phyloP scores from a whole-genome alignment of 495 filamentous ascomycete genomes.

The Tuber microsphaerosporum region DNA sequence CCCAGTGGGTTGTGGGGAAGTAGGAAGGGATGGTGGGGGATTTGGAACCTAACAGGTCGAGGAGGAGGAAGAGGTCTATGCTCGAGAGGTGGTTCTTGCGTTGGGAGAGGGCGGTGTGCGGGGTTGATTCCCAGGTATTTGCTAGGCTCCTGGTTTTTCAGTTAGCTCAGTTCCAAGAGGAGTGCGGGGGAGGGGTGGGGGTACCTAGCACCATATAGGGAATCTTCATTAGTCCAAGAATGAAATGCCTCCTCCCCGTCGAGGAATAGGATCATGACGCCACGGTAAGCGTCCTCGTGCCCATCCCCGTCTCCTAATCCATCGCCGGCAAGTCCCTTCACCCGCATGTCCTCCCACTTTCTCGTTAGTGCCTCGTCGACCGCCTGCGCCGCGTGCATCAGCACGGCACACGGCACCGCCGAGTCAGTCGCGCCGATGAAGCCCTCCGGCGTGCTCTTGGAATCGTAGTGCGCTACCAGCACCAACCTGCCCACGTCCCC shows the following conservation, averaged over 20 bases:
- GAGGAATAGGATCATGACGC: conserved; percentile 80
- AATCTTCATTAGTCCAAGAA: conserved; percentile 69
- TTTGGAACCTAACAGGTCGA: conserved; percentile 74
- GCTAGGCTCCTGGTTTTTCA: conserved; percentile 55
- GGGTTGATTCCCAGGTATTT: conserved; percentile 60
- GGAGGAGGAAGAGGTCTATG: conserved; percentile 83
- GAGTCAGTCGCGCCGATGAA: conserved; percentile 94
- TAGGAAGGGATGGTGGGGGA: conserved; percentile 69
- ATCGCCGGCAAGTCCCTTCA: conserved; percentile 49
- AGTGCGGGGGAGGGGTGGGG: background rate
- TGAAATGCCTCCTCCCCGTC: conserved; percentile 93
- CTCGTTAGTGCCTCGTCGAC: conserved; percentile 69
- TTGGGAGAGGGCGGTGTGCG: conserved; percentile 62
- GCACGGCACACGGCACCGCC: conserved; percentile 84
- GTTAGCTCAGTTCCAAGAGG: conserved; percentile 19
- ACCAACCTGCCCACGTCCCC: conserved; percentile 76
- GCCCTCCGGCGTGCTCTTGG: conserved; percentile 68
- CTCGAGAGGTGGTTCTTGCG: conserved; percentile 65
- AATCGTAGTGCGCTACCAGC: conserved; percentile 91
- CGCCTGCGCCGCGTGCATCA: conserved; percentile 75
- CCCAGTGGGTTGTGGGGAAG: conserved; percentile 87
- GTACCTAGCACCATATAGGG: conserved; percentile 75
- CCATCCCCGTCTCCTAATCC: conserved; percentile 54
- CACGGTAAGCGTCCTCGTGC: conserved; percentile 45
- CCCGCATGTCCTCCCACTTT: conserved; percentile 70